A percentile compares a stretch with the other conserved stretches of the same genome.
These are phyloP conservation scores for Solanum etuberosum DNA, from an alignment of 257 asterid species.

Conservation along the genomic window DNA sequence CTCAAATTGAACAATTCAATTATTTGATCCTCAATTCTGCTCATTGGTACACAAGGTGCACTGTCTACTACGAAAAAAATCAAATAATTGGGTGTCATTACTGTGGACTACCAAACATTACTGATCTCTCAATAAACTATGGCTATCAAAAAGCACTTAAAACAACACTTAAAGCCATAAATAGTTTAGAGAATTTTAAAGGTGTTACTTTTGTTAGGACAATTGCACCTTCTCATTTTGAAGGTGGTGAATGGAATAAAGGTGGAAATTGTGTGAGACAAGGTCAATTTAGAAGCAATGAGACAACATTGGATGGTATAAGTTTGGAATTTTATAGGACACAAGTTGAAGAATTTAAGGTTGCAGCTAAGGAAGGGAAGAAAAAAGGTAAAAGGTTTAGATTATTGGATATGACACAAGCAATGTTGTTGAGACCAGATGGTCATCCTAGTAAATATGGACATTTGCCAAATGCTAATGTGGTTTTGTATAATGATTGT, in stretches of 20 bases:
- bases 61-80: constrained; percentile 7
- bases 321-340: constrained; percentile 22
- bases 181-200: constrained; percentile 1
- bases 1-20: constrained; percentile 10
- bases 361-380: constrained; percentile 7
- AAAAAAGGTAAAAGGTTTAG: constrained; percentile 6
- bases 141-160: constrained; percentile 15
- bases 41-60: constrained; percentile 24
- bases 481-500: constrained; percentile 28
- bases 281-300: constrained; percentile 18
- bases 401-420: constrained; percentile 19
- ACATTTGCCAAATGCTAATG: constrained; percentile 22
- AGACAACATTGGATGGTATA: constrained; percentile 13
- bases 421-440: constrained; percentile 27
- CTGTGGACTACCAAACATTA: constrained; percentile 9
- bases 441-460: constrained; percentile 32
- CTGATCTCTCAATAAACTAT: constrained; percentile 13
- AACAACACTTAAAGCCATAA: constrained; percentile 16
- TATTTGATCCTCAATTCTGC: constrained; percentile 17
- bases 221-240: constrained; percentile 26
- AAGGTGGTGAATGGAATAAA: constrained; percentile 20
- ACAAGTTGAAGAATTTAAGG: constrained; percentile 21
- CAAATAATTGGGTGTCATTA: constrained; percentile 13
- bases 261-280: constrained; percentile 20
- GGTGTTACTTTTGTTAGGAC: constrained; percentile 20